phyloP scores from a whole-genome alignment of 2,329 filamentous ascomycete species.

The Leptographium flavum region DNA sequence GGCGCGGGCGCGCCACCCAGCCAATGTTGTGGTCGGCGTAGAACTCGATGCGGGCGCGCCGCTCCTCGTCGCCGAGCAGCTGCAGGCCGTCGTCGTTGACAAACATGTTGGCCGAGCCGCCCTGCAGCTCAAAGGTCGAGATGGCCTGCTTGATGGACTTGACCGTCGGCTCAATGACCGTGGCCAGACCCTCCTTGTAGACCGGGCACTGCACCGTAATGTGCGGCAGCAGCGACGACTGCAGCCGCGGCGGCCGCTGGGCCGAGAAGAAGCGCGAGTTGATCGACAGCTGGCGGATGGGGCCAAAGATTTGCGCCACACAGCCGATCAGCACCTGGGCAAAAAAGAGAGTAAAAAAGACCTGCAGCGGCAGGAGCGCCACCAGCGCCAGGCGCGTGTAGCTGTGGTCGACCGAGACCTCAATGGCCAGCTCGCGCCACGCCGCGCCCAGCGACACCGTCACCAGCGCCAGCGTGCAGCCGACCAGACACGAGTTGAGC shows the following conservation, averaged over 20 bases:
- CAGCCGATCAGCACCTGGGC: constrained; percentile 65
- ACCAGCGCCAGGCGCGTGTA: constrained; percentile 52
- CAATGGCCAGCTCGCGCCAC: constrained; percentile 53
- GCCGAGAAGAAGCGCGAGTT: constrained; percentile 80
- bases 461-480: constrained; percentile 51
- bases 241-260: constrained; percentile 47
- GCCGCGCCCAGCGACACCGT: constrained; percentile 54
- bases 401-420: constrained; percentile 48
- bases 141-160: constrained; percentile 66
- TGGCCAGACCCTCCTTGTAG: constrained; percentile 68
- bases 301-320: constrained; percentile 61
- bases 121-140: constrained; percentile 62
- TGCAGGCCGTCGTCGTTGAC: constrained; percentile 65
- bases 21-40: constrained; percentile 56
- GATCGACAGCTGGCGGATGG: constrained; percentile 54
- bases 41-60: constrained; percentile 49
- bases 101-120: constrained; percentile 66
- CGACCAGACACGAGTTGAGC: constrained; percentile 55
- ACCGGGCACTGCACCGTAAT: constrained; percentile 77
- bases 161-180: constrained; percentile 64
- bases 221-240: constrained; percentile 45
- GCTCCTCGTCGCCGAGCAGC: constrained; percentile 47
- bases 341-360: constrained; percentile 76
- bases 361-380: constrained; percentile 52
- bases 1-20: constrained; percentile 51